phyloP scores from a whole-genome alignment of 2,329 filamentous ascomycete genomes.

The Bipolaris gigantea region DNA sequence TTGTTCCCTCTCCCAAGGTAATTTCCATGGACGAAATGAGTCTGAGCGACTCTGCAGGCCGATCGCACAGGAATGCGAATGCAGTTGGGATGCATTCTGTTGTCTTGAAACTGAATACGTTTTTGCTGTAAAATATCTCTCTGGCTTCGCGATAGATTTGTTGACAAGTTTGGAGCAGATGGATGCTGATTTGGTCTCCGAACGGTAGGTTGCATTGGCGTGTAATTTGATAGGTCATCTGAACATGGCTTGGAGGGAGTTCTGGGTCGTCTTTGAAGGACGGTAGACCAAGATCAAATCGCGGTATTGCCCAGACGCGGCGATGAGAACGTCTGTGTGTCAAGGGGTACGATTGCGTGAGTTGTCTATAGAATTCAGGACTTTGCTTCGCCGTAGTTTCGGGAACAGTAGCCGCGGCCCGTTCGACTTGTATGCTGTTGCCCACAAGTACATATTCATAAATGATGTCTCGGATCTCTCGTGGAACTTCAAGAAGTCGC shows the following conservation, averaged over 20 bases:
- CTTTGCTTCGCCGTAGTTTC: conserved; percentile 5
- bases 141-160: conserved; percentile 27
- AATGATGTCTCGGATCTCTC: conserved; percentile 27
- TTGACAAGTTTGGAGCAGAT: conserved; percentile 23
- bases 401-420: conserved; percentile 10
- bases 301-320: conserved; percentile 21
- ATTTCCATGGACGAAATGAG: conserved; percentile 23
- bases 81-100: conserved; percentile 28
- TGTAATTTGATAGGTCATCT: conserved; percentile 29
- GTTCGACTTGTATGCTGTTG: conserved; percentile 20
- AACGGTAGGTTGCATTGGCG: not conserved
- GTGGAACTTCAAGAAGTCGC: conserved; percentile 19
- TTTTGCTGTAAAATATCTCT: conserved; percentile 27
- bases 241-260: conserved; percentile 13
- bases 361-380: conserved; percentile 4
- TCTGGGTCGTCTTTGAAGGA: conserved; percentile 3
- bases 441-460: conserved; percentile 22
- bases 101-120: conserved; percentile 26
- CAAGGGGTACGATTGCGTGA: conserved; percentile 14
- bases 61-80: conserved; percentile 28
- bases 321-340: conserved; percentile 9
- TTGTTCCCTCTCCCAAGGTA: conserved; percentile 22
- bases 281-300: conserved; percentile 19
- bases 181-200: conserved; percentile 8
- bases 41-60: conserved; percentile 16